These are phyloP conservation scores for Mycena chlorophos DNA, from an alignment of 768 basidiomycete genomes.

Conservation along the genomic window DNA sequence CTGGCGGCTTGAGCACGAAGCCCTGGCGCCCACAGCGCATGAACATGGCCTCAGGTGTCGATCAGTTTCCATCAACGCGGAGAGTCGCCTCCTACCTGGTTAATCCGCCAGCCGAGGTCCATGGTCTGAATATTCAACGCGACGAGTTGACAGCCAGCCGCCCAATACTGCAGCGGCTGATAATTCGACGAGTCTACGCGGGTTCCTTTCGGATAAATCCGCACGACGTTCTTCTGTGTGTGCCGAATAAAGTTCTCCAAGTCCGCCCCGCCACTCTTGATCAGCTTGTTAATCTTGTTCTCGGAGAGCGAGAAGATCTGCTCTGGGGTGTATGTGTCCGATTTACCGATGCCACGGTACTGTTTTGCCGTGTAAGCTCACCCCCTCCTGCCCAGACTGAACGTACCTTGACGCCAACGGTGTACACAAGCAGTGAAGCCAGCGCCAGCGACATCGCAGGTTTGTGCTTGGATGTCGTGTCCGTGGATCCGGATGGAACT, in stretches of 20 bases:
- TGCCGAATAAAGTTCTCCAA: slow-evolving; percentile 87
- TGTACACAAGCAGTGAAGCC: slow-evolving; percentile 85
- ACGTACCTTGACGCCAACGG: slow-evolving; percentile 96
- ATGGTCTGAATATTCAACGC: slow-evolving; percentile 95
- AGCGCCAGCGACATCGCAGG: slow-evolving; percentile 75
- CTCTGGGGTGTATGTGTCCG: slow-evolving; percentile 79
- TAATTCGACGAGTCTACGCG: slow-evolving; percentile 87
- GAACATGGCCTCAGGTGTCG: slow-evolving; percentile 72
- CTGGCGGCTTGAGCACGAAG: slow-evolving; percentile 86
- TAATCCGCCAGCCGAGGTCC: slow-evolving; percentile 92
- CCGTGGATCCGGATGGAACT: neutral
- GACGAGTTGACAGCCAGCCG: slow-evolving; percentile 84
- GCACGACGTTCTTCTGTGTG: slow-evolving; percentile 78
- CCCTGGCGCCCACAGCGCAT: slow-evolving; percentile 86
- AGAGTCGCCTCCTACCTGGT: slow-evolving; percentile 42
- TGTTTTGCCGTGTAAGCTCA: no score
- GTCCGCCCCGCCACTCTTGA: slow-evolving; percentile 48
- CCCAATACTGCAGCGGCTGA: slow-evolving; percentile 90
- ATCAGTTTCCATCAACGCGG: neutral
- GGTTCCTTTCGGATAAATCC: slow-evolving; percentile 87
- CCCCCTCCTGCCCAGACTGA: no score
- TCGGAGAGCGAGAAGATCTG: slow-evolving; percentile 95
- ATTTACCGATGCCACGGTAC: slow-evolving; percentile 89
- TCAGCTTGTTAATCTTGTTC: slow-evolving; percentile 71
- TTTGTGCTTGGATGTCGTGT: slow-evolving; percentile 34